Percentiles rank a stretch among this genome's conserved stretches.
Conservation (phyloP, 2,329 filamentous ascomycete species). For the Colletotrichum orchidophilum region DNA sequence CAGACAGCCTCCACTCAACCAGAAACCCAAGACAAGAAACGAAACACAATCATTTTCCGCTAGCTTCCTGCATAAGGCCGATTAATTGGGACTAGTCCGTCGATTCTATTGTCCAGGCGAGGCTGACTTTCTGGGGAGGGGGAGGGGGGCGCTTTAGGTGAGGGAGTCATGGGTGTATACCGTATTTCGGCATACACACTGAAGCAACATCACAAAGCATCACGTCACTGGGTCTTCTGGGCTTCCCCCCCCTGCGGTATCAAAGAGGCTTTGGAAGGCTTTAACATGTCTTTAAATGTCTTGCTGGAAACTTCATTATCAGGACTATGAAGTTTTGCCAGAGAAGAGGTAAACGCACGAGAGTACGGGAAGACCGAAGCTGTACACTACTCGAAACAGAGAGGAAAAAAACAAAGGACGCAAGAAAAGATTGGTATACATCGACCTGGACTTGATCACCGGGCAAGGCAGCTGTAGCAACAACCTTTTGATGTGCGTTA, state of each 20-base stretch:
- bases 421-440: slow-evolving; percentile 18
- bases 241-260: too few relatives aligned
- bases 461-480: background rate
- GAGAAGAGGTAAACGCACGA: background rate
- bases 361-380: background rate
- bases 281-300: too few relatives aligned
- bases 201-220: background rate
- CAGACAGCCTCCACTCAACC: background rate
- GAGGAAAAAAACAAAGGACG: background rate
- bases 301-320: background rate
- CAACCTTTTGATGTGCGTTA: slow-evolving; percentile 1
- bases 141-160: too few relatives aligned
- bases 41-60: slow-evolving; percentile 9
- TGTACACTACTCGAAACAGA: slow-evolving; percentile 22
- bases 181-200: background rate
- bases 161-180: too few relatives aligned
- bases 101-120: slow-evolving; percentile 30
- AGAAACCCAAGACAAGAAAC: background rate
- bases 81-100: slow-evolving; percentile 23
- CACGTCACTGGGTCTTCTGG: background rate
- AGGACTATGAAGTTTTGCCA: background rate
- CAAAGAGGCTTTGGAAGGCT: too few relatives aligned
- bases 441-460: slow-evolving; percentile 1
- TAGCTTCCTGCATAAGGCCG: slow-evolving; percentile 18
- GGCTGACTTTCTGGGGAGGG: slow-evolving; percentile 16